These are phyloP conservation scores for Umbelopsis sp. DNA, from an alignment of 371 early-diverging fungal genomes.

Conservation along the genomic window DNA sequence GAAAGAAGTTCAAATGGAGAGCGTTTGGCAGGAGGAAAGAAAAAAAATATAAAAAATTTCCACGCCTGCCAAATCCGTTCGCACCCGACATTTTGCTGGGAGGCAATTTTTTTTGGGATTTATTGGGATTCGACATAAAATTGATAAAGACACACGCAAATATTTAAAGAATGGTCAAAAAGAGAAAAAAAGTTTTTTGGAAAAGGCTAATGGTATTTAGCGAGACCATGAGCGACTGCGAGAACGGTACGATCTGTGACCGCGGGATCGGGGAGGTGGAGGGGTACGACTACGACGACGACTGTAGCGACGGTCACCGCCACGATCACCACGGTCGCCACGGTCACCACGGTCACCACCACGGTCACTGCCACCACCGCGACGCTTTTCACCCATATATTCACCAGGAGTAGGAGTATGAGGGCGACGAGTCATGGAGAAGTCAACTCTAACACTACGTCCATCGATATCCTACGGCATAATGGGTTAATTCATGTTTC, in stretches of 20 bases:
- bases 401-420: constrained; percentile 75
- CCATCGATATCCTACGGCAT: constrained; percentile 63
- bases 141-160: background rate
- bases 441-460: constrained; percentile 82
- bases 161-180: background rate
- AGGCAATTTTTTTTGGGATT: background rate
- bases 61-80: background rate
- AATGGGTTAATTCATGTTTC: background rate
- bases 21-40: background rate
- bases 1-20: background rate
- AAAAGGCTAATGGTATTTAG: background rate
- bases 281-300: constrained; percentile 10
- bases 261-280: constrained; percentile 6
- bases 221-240: constrained; percentile 19
- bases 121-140: background rate
- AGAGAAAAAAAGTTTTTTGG: background rate
- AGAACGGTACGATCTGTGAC: constrained; percentile 2
- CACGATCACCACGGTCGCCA: constrained; percentile 21
- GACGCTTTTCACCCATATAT: constrained; percentile 65
- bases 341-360: constrained; percentile 20
- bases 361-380: constrained; percentile 19
- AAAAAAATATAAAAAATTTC: background rate
- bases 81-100: background rate
- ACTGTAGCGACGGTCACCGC: constrained; percentile 14
- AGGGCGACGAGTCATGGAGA: constrained; percentile 65